Evolutionary conservation across 371 early-diverging fungal genomes (phyloP), one percentile per base, ranked within the genome.

Genomic region (Gilbertella persicaria): DNA sequence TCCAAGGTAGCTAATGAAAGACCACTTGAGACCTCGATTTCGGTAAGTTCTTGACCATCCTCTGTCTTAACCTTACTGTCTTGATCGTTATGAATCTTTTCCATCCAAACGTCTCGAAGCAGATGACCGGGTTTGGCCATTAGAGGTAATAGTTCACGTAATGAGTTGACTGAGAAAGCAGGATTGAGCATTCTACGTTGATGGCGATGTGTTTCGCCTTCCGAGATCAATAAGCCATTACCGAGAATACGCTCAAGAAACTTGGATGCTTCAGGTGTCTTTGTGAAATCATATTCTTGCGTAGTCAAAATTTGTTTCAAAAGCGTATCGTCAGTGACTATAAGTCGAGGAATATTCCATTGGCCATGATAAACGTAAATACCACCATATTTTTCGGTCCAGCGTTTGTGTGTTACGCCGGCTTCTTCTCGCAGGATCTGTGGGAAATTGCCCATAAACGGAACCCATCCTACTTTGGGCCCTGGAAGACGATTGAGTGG

Each of bases 151-250:
- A 82, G 56, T 2, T 60, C 52, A 9, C 75, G 74, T 40, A 85
- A 64, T 9, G 82, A 64, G 36, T 71, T 65, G 20, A 79, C 62
- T 2, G 73, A 62, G 50, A 88, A 88, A 7, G 83, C 82, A 7
- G 89, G 89, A 55, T 87, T 87, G 33, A 87, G 55, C 73, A 87
- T 69, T 42, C 82, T 85, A 38, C 89, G 81, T 56, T 88, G 89
- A 19, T 71, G 77, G 45, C 73, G 71, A 62, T 88, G 89, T 0
- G 45, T 66, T 33, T 66, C 73, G 0, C 86, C 88, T 50, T 86
- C 86, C 0, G 79, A 71, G 8, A 83, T 55, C 33, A 88, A 45
- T 5, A 88, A 54, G 6, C 88, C 86, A 17, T 73, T 43, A 4
- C 88, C 86, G 7, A 84, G 23, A 6, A 84, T 50, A n/a, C 55